Conservation (phyloP, 192 early-diverging fungal genomes). For the Oehlia diaphana region DNA sequence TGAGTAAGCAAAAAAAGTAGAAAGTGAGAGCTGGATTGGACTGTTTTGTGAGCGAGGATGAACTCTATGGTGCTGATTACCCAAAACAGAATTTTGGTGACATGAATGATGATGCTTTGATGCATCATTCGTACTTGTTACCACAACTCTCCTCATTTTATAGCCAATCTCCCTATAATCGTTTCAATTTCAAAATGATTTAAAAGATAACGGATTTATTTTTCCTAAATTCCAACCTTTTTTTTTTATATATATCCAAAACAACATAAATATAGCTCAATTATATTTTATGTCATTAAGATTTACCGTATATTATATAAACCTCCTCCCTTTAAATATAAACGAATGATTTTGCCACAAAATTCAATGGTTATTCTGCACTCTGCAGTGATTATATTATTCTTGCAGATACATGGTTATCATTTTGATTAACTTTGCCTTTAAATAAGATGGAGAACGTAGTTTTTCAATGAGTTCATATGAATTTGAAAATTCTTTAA, state of each 20-base stretch:
- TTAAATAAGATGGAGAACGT: too few species aligned
- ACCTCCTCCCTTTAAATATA: too few species aligned
- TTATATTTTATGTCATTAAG: background rate
- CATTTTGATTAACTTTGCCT: too few species aligned
- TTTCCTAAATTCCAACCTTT: background rate
- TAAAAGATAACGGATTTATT: conserved; percentile 1
- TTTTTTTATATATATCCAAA: background rate
- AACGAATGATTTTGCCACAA: too few species aligned
- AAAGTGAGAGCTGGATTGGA: background rate
- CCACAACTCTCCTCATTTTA: background rate
- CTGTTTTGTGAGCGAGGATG: conserved; percentile 21
- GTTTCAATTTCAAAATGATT: background rate
- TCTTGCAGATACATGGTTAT: too few species aligned
- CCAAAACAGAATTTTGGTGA: conserved; percentile 28
- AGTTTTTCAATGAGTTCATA: too few species aligned
- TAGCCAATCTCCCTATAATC: background rate
- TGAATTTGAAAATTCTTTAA: too few species aligned
- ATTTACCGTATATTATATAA: too few species aligned
- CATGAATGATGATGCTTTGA: conserved; percentile 18
- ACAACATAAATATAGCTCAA: background rate
- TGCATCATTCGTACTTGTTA: conserved; percentile 12
- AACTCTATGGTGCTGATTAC: conserved; percentile 19
- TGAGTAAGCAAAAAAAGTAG: conserved; percentile 15
- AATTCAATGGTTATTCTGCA: too few species aligned
- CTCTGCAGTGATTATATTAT: too few species aligned